These are phyloP conservation scores for Bombardia bombarda DNA, from an alignment of 495 filamentous ascomycete genomes.

Conservation along the genomic window DNA sequence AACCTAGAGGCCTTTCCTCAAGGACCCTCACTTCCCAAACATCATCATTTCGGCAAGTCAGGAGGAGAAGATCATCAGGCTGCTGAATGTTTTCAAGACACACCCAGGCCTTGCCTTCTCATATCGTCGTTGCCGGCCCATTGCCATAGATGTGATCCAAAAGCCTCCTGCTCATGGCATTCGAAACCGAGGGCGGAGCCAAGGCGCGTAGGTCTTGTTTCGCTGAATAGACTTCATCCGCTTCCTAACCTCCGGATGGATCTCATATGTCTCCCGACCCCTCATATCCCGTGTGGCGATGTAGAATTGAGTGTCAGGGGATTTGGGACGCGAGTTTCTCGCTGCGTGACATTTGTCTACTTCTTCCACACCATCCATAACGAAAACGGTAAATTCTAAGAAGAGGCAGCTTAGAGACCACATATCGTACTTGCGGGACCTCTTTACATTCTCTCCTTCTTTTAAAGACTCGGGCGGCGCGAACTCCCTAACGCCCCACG, in stretches of 20 bases:
- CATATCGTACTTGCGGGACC: conserved; percentile 1
- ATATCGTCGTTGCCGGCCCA: conserved; percentile 10
- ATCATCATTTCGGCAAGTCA: background rate
- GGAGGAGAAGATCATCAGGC: conserved; percentile 13
- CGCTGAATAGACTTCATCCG: no score
- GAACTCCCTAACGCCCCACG: background rate
- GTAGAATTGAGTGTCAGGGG: no score
- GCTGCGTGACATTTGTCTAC: no score
- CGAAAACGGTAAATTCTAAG: background rate
- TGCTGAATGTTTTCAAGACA: conserved; percentile 18
- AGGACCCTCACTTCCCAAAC: conserved; percentile 27
- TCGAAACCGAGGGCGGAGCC: no score
- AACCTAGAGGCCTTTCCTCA: conserved; percentile 20
- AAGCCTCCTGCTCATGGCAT: conserved; percentile 12
- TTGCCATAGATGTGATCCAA: conserved; percentile 24
- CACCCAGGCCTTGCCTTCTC: conserved; percentile 24
- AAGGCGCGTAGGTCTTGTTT: no score
- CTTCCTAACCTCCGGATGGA: no score
- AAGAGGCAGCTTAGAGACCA: background rate
- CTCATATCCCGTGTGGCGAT: no score
- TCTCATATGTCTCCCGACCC: no score
- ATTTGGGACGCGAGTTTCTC: no score
- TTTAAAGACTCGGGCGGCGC: background rate
- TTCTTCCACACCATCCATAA: no score
- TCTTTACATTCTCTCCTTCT: background rate